Evolutionary conservation across 2,329 filamentous ascomycete genomes (phyloP).

Genomic region (Aspergillus sp.): DNA sequence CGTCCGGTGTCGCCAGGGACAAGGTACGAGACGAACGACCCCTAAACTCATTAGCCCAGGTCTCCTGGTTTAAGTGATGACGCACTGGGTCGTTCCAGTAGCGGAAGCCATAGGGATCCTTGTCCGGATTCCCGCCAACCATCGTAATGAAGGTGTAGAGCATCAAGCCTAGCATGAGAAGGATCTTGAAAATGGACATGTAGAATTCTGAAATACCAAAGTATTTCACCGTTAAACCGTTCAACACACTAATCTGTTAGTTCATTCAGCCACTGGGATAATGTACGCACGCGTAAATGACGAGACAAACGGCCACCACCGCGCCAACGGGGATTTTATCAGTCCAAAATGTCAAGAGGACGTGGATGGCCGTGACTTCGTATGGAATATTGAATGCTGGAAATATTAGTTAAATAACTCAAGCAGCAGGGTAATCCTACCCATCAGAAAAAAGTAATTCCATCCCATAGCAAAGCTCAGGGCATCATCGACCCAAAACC

Average conservation of each 20-base stretch:
- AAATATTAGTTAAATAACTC: background rate
- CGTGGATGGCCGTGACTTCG: constrained; percentile 40
- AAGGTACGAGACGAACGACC: constrained; percentile 66
- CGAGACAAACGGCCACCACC: constrained; percentile 38
- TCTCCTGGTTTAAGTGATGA: background rate
- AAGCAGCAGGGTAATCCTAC: constrained; percentile 1
- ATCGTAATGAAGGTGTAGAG: constrained; percentile 70
- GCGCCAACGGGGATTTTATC: constrained; percentile 40
- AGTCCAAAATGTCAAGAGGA: constrained; percentile 40
- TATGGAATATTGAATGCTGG: constrained; percentile 31
- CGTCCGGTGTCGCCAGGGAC: constrained; percentile 61
- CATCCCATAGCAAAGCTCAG: constrained; percentile 31
- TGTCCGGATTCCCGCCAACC: constrained; percentile 72
- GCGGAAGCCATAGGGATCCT: constrained; percentile 69
- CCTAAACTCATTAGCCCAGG: constrained; percentile 9
- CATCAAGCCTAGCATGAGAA: constrained; percentile 32
- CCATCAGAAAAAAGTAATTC: constrained; percentile 30
- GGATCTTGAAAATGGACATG: constrained; percentile 44
- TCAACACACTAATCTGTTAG: constrained; percentile 28
- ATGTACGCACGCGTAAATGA: constrained; percentile 35
- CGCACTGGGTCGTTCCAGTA: constrained; percentile 58
- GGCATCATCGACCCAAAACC: constrained; percentile 32
- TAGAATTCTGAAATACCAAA: constrained; percentile 51
- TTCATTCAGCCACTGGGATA: background rate
- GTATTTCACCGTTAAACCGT: constrained; percentile 43